Evolutionary conservation across 2,329 filamentous ascomycete genomes (phyloP), one percentile per base, ranked within the genome.

Genomic region (Neofusicoccum umdonicola): DNA sequence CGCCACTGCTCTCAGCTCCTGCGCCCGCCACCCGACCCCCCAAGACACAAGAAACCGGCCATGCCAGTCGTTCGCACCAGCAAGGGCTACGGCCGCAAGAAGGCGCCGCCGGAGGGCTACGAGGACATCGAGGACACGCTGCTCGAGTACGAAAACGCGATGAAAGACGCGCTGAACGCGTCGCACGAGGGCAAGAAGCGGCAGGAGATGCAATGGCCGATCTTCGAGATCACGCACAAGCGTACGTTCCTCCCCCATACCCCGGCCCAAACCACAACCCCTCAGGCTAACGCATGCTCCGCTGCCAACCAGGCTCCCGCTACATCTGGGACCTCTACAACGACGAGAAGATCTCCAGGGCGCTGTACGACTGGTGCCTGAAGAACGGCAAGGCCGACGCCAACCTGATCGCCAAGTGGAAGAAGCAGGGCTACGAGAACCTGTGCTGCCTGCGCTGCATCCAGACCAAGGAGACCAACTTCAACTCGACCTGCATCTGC

Each of bases 401-500:
- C 51, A 95, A 93, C 82, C 82, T 99, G 74, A 98, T 99, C 74
- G 95, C 95, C 13, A 99, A 99, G 82, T 99, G 95, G 95, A 99
- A 99, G 87, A 99, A 99, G 82, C 91, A 96, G 73, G 95, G 95
- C 15, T 99, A 99, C 74, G 95, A 99, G 79, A 97, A 98, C 88
- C 81, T 99, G 48, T 99, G 95, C 79, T 99, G 95, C 77, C 83
- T 97, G 63, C 88, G 93, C 67, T 99, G 95, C 78, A 94, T 99
- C 64, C 95, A 99, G 79, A 97, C 95, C n/a, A 98, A 98, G 79
- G 95, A 99, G 83, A 99, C 95, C 35, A 99, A 99, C 79, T 99
- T 98, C 82, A 95, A 94, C 78, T 91, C 92, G 68, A 99, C 94
- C 0, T 99, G 95, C 77, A 95, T 99, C 73, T 99, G 95, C 78